Base-by-base conservation (phyloP, 2,329 filamentous ascomycete species). In the Leptographium procerum region DNA sequence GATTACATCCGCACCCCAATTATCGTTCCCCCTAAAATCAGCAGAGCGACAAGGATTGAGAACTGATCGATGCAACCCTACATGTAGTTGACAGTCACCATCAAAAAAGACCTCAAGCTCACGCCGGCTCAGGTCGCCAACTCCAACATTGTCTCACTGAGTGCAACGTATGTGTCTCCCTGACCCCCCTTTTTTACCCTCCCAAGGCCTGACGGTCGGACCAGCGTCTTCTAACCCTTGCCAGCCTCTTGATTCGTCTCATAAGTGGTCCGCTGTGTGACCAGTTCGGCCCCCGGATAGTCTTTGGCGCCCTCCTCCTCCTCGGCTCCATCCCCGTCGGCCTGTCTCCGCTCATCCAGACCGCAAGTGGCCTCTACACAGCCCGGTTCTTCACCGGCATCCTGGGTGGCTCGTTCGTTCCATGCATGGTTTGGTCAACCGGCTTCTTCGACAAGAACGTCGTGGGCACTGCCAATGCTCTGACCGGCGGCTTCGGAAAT, bases 371-470 rank as follows among this genome's bases (percentile, higher is more conserved):
- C 10, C 79, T 92, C n/a, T 85, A 89, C 64, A 73, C 81, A 24
- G 80, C 87, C 53, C 83, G 88, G 51, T 92, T 92, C 76, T 91
- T 91, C 72, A 83, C 91, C 62, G 88, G 88, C 61, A 86, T 92
- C 50, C 80, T 92, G 0, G 88, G 88, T 47, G 87, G 85, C 2
- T 82, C 83, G 1, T 92, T 92, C 65, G 88, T 92, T 0, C 88
- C 88, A 14, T 95, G 90, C 70, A 90, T 95, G 69, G 91, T 95
- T 8, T 96, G 91, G 89, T 89, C 87, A 11, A 96, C 90, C 0
- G 89, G 86, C 0, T 96, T 95, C 77, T 96, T 90, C 69, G 91
- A 96, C 73, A 94, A 91, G 75, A 94, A 91, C 66, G 80, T 96
- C 29, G 87, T 96, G 22, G 91, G 91, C 53, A 91, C 89, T 7